Base-by-base conservation (phyloP, 169 alveolate species). In the Plasmodium knowlesi region DNA sequence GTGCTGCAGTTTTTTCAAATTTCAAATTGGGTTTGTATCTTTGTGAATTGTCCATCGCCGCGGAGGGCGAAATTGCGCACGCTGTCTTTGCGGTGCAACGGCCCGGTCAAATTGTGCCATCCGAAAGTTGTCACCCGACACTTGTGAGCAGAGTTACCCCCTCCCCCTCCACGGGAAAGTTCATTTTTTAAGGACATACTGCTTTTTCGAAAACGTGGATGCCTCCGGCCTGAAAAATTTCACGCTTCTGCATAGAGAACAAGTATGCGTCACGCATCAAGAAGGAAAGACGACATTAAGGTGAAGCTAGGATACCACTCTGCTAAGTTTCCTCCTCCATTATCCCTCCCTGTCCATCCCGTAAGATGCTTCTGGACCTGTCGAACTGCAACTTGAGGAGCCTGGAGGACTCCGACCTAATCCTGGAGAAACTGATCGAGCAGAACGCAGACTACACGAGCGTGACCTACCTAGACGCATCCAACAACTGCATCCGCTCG, bases 391-490 rank as follows among this genome's bases (percentile, higher is more conserved):
- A 86, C 19, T 46, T 86, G 50, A 30, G 43, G 67, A 86, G 93
- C 61, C 67, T 86, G 71, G 93, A 86, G 32, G 93, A 86, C 34
- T 54, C 78, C 16, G 93, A 86, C 80, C 41, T 86, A 14, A 86
- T 86, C 30, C 71, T 86, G 41, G 93, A 86, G 67, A 86, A 86
- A 37, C 16, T 86, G 34, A 86, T 86, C 14, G 93, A 86, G 30
- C 39, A 74, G 19, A 76, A 86, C 81, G 53, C 72, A 9, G 93
- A 70, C 39, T 86, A 86, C 43, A 74, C 93, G 30, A 86, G 93
- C 46, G 81, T 86, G 41, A 86, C 93, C 22, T 86, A 86, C 70
- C 71, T 86, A 53, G 82, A 86, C 70, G 93, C 80, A 28, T 86
- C 93, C 41, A 16, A 86, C 67, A 86, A 86, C 30, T 28, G 37